Conservation (phyloP, 2,329 filamentous ascomycete species). For the Diaporthe helianthi region DNA sequence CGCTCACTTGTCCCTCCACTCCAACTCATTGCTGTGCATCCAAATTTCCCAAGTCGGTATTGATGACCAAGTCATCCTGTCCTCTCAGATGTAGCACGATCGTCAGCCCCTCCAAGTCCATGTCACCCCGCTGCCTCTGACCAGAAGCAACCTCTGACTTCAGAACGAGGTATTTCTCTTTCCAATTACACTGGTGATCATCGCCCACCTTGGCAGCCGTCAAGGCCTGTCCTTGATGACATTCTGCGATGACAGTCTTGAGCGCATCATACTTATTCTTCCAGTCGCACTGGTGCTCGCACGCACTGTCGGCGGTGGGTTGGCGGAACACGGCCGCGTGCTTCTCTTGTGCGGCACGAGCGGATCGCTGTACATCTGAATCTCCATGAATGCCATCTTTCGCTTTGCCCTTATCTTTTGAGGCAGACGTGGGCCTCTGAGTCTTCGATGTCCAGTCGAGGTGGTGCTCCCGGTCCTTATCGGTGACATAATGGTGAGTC, state of each 20-base stretch:
- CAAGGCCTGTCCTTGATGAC: conserved; percentile 36
- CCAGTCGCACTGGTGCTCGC: conserved; percentile 54
- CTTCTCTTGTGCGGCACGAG: background rate
- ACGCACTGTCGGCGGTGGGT: too few species aligned
- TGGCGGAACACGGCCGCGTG: background rate
- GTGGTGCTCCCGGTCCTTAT: background rate
- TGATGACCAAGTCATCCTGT: conserved; percentile 59
- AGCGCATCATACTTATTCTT: conserved; percentile 51
- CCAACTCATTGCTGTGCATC: background rate
- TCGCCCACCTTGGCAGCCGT: conserved; percentile 39
- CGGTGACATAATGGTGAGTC: background rate
- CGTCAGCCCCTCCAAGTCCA: conserved; percentile 57
- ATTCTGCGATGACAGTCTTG: conserved; percentile 46
- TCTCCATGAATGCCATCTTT: background rate
- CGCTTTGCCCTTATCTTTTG: background rate
- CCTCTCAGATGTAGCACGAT: conserved; percentile 58
- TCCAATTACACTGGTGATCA: conserved; percentile 52
- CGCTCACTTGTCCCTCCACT: background rate
- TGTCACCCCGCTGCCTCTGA: conserved; percentile 40
- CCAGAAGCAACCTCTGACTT: conserved; percentile 46
- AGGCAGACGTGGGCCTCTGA: too few species aligned
- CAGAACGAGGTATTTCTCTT: conserved; percentile 50
- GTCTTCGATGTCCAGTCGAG: background rate
- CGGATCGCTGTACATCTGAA: background rate
- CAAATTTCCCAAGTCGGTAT: conserved; percentile 50